Evolutionary conservation across 345 rosid species (phyloP).

Genomic region (Bruguiera sexangula): DNA sequence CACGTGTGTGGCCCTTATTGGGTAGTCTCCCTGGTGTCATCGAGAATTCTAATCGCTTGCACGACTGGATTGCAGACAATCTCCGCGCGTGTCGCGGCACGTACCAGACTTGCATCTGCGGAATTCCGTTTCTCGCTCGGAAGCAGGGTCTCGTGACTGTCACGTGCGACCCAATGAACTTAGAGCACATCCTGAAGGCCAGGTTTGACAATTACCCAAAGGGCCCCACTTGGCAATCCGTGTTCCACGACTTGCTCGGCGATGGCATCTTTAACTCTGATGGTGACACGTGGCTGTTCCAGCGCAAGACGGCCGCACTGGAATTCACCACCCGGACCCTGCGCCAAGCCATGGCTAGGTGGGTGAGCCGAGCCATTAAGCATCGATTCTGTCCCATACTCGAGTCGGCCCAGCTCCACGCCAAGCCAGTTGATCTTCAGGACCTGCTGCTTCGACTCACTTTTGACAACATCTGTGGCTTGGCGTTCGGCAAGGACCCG

Average conservation of each 20-base stretch:
- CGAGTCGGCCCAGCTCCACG: constrained; percentile 31
- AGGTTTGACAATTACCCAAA: constrained; percentile 49
- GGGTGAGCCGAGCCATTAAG: constrained; percentile 47
- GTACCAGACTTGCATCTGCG: constrained; percentile 44
- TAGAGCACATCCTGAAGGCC: constrained; percentile 41
- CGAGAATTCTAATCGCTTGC: constrained; percentile 30
- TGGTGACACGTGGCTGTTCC: constrained; percentile 45
- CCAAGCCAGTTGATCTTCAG: constrained; percentile 38
- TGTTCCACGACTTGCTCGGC: constrained; percentile 44
- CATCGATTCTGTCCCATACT: constrained; percentile 39
- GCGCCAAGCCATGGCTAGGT: constrained; percentile 53
- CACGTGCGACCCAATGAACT: constrained; percentile 48
- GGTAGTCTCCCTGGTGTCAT: constrained; percentile 43
- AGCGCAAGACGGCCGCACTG: constrained; percentile 48
- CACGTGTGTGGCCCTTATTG: constrained; percentile 48
- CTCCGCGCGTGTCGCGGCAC: constrained; percentile 39
- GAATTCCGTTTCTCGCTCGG: constrained; percentile 36
- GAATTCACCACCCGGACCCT: constrained; percentile 50
- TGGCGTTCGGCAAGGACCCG: constrained; percentile 45
- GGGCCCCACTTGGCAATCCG: constrained; percentile 51
- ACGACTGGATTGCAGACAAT: constrained; percentile 50
- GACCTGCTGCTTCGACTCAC: constrained; percentile 47
- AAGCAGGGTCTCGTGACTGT: constrained; percentile 50
- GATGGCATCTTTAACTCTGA: constrained; percentile 51
- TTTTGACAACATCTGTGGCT: constrained; percentile 49